Evolutionary conservation across 2,329 filamentous ascomycete genomes (phyloP), one percentile per base, ranked within the genome.

Genomic region (Xylaria sp.): DNA sequence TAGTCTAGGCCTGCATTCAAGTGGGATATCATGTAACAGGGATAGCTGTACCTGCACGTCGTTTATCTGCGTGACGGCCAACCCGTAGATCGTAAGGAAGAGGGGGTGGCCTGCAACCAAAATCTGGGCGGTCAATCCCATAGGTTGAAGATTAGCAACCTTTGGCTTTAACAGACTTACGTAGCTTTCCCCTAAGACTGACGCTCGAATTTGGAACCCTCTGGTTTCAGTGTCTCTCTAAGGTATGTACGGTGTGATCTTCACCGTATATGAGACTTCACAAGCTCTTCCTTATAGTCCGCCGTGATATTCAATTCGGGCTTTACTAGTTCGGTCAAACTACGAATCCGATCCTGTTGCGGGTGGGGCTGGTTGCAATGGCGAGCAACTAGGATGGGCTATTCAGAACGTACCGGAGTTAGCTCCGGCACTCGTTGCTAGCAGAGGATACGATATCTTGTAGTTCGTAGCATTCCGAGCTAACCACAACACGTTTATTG

Each of bases 281-380:
- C 17, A 28, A 47, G 23, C 28, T 15, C 45, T 15, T 47, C 49
- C 21, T n/a, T 33, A 15, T n/a, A 37, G 45, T 21, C 11, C 11
- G 19, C 11, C 19, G 2, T 37, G 7, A 25, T 17, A 23, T 31
- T 25, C 6, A 21, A 12, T 28, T 23, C 43, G 54, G 33, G 40
- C 15, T 28, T 57, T 57, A 57, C 54, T 40, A 17, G 15, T 40
- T 49, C 45, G 9, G 54, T 57, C 43, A 15, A 40, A 23, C 11
- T 17, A 7, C 37, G 31, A 37, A 28, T 12, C 28, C 4, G n/a
- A 17, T 2, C 15, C 31, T 31, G 17, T 35, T 12, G 19, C 15
- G 17, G n/a, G 15, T 15, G n/a, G 31, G 33, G 33, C 21, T 25
- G 6, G 19, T 11, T 17, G 4, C 11, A 2, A 35, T n/a, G 2